Conservation (phyloP, 148 eudicot genomes). For the Rhododendron griersonianum region DNA sequence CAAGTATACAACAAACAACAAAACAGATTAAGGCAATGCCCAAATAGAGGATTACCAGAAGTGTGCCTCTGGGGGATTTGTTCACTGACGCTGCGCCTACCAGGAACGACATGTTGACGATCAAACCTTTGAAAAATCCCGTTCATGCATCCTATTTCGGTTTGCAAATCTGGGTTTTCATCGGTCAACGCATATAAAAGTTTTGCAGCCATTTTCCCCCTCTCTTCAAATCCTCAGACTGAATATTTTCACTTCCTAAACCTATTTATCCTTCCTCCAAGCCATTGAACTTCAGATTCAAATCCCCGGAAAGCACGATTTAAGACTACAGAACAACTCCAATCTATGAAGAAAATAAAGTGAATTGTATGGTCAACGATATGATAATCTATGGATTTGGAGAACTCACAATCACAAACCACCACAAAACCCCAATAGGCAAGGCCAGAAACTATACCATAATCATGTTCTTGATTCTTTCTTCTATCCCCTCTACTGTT, state of each 20-base stretch:
- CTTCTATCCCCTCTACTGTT: background rate
- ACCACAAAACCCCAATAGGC: background rate
- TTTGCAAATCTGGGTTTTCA: constrained; percentile 86
- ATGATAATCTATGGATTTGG: background rate
- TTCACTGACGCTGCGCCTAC: constrained; percentile 40
- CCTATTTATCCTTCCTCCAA: constrained; percentile 8
- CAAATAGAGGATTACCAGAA: constrained; percentile 1
- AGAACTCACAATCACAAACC: background rate
- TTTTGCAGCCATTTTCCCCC: constrained; percentile 77
- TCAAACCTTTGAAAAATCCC: constrained; percentile 79
- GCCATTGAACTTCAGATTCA: background rate
- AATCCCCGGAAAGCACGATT: background rate
- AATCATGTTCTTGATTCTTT: constrained; percentile 1
- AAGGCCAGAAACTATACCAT: constrained; percentile 6
- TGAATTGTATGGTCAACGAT: background rate
- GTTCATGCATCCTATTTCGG: constrained; percentile 88
- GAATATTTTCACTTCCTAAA: background rate
- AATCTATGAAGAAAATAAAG: background rate
- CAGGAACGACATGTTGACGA: constrained; percentile 48
- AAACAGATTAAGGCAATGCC: background rate
- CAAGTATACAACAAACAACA: background rate
- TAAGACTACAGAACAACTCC: background rate
- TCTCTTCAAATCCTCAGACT: constrained; percentile 12
- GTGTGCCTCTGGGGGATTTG: background rate
- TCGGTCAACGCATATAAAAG: constrained; percentile 84